Percentiles rank a stretch among this genome's conserved stretches.
phyloP scores from a whole-genome alignment of 768 basidiomycete species.

The Suillus subalutaceus region DNA sequence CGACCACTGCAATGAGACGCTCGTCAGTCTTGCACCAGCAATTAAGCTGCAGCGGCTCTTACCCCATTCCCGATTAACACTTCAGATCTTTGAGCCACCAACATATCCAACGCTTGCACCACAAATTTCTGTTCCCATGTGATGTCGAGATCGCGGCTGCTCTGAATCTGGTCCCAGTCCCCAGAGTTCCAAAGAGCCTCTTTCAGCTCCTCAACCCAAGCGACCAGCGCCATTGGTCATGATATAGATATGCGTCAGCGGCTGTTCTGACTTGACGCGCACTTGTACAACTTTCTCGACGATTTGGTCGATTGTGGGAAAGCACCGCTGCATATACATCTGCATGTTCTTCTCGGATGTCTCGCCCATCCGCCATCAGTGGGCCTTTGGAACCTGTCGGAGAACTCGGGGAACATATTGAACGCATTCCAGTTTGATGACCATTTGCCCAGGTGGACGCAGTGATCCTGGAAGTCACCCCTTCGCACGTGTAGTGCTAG shows the following conservation, averaged over 20 bases:
- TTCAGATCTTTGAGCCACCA: slow-evolving; percentile 47
- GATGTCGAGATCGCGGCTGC: slow-evolving; percentile 43
- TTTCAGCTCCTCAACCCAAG: slow-evolving; percentile 45
- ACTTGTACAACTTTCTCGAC: slow-evolving; percentile 39
- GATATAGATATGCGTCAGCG: slow-evolving; percentile 44
- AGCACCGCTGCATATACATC: slow-evolving; percentile 42
- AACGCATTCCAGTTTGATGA: slow-evolving; percentile 44
- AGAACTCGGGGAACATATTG: slow-evolving; percentile 44
- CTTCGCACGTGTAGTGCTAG: slow-evolving; percentile 53
- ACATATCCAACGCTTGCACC: slow-evolving; percentile 53
- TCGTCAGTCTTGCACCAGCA: slow-evolving; percentile 5
- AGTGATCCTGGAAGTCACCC: slow-evolving; percentile 51
- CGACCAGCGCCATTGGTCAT: slow-evolving; percentile 47
- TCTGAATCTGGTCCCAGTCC: slow-evolving; percentile 42
- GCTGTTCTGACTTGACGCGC: slow-evolving; percentile 25
- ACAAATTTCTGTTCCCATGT: slow-evolving; percentile 46
- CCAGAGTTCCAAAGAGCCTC: slow-evolving; percentile 32
- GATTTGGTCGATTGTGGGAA: slow-evolving; percentile 44
- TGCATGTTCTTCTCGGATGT: slow-evolving; percentile 24
- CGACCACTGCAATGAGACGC: slow-evolving; percentile 35
- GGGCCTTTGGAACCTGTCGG: slow-evolving; percentile 39
- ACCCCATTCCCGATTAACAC: slow-evolving; percentile 57
- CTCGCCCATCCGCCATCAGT: slow-evolving; percentile 22
- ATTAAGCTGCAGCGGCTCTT: slow-evolving; percentile 18
- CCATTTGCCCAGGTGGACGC: slow-evolving; percentile 37